Conservation (phyloP, 1,284 basidiomycete species). For the Stygiomarasmius scandens region DNA sequence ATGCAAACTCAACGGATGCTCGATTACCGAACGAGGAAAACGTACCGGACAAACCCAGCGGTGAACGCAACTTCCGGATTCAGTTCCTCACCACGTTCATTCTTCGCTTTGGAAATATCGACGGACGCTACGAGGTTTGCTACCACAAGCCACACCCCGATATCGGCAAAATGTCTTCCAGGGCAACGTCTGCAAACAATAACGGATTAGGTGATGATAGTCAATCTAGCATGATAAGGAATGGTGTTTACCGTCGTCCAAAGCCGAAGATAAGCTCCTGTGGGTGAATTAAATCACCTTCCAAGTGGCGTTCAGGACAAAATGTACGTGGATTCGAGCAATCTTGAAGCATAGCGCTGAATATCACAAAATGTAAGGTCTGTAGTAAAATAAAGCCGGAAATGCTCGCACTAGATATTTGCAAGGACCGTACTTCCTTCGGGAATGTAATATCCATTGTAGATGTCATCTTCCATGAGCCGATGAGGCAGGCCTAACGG, state of each 20-base stretch:
- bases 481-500: constrained; percentile 50
- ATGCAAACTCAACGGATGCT: no score
- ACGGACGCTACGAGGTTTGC: constrained; percentile 11
- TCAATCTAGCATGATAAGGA: not conserved
- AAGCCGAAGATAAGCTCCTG: constrained; percentile 46
- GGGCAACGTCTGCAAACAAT: constrained; percentile 41
- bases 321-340: constrained; percentile 41
- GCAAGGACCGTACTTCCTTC: constrained; percentile 42
- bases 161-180: constrained; percentile 38
- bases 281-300: constrained; percentile 39
- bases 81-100: constrained; percentile 11
- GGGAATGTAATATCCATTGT: constrained; percentile 51
- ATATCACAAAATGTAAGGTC: constrained; percentile 1
- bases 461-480: constrained; percentile 49
- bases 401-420: constrained; percentile 13
- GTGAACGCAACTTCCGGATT: constrained; percentile 8
- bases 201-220: constrained; percentile 1
- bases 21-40: not conserved
- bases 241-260: constrained; percentile 40
- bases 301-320: constrained; percentile 40
- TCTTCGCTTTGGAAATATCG: constrained; percentile 12
- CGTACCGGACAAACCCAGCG: constrained; percentile 14
- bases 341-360: constrained; percentile 42
- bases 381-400: not conserved
- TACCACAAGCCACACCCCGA: constrained; percentile 10